Evolutionary conservation across 2,329 filamentous ascomycete genomes (phyloP).

Genomic region (Exophiala oligosperma): DNA sequence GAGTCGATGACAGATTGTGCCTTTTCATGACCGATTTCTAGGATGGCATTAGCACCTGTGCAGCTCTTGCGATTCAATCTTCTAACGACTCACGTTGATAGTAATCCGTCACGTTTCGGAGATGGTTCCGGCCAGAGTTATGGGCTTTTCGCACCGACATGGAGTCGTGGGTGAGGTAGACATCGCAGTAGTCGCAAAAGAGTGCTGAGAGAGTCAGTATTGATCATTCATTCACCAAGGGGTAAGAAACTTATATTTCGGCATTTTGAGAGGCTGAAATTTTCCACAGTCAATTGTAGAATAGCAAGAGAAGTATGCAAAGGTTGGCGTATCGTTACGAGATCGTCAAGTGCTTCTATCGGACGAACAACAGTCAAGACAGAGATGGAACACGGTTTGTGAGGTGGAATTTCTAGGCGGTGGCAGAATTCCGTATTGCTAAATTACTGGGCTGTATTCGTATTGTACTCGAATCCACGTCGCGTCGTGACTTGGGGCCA

Average conservation of each 20-base stretch:
- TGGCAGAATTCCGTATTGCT: neutral
- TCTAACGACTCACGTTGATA: constrained; percentile 72
- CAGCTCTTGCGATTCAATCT: neutral
- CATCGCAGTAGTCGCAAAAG: constrained; percentile 98
- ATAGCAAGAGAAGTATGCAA: too few species aligned
- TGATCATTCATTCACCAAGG: constrained; percentile 4
- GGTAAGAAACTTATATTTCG: constrained; percentile 70
- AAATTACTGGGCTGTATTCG: too few species aligned
- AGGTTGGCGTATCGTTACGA: too few species aligned
- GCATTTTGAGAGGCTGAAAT: constrained; percentile 59
- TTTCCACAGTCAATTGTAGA: too few species aligned
- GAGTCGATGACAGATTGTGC: constrained; percentile 97
- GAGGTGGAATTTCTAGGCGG: constrained; percentile 1
- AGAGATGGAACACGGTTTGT: too few species aligned
- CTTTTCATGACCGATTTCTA: constrained; percentile 97
- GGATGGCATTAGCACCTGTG: constrained; percentile 4
- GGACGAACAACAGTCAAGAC: neutral
- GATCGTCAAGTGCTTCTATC: neutral
- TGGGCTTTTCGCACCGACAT: constrained; percentile 99
- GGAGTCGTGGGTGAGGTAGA: constrained; percentile 99
- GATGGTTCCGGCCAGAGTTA: constrained; percentile 92
- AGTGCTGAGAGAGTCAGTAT: constrained; percentile 55
- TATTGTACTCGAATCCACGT: too few species aligned
- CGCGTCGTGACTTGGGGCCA: neutral
- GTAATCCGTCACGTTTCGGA: constrained; percentile 97